Base-by-base conservation (phyloP, 139 green algal genomes). In the Choricystis sp. region DNA sequence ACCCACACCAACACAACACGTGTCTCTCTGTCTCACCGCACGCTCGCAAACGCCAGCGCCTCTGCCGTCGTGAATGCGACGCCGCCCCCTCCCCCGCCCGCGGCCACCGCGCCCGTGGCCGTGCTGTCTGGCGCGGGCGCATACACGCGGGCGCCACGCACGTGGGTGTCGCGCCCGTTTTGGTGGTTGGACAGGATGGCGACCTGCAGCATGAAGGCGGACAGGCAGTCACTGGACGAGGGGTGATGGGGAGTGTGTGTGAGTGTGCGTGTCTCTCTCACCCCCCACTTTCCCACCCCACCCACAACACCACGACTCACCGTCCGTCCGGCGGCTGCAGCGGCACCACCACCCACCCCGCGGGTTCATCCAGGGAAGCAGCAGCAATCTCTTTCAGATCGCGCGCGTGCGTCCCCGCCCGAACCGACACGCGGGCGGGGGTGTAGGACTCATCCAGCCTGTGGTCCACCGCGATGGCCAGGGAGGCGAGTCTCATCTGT, bases 361-460 rank as follows among this genome's bases (percentile, higher is more conserved):
- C 72, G 0, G 92, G 90, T 74, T 98, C 83, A 14, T 85, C 62
- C 59, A 98, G 64, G 14, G 94, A 80, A 22, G 94, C 69, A 3
- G 77, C 56, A 30, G 75, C 75, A 4, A 96, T 65, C 62, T 95
- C 89, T 75, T 89, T 76, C 52, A 94, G 64, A 70, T 98, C 89
- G 60, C 85, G 69, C 20, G 79, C 79, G 2, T 56, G 75, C 52
- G 81, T 92, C 20, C 92, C 92, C 1, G 82, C 87, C 1, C 89
- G 69, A 1, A 99, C 71, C 19, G 80, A 79, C 0, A 99, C 69
- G 64, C 83, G 84, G 64, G 70, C 85, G 1, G 92, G 92, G 3
- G 92, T 98, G 81, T 99, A 99, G 62, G 79, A 92, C 75, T 99
- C 92, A 69, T 99, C 92, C 4, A 84, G 63, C 65, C 89, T 91